These are phyloP conservation scores for Rhododendron henanense DNA, from an alignment of 148 eudicot genomes.

Conservation along the genomic window DNA sequence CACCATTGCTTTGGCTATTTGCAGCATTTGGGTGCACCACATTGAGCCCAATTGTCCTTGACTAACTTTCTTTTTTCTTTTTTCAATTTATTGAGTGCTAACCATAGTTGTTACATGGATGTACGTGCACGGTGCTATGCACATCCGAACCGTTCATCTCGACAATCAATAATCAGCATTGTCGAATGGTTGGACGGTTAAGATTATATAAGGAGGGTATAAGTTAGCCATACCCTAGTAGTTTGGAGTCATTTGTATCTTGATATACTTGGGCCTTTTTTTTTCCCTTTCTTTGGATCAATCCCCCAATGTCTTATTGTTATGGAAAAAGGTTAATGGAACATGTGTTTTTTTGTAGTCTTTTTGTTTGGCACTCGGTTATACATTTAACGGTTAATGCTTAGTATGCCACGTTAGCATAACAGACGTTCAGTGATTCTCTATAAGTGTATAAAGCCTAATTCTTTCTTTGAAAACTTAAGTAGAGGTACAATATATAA, in stretches of 20 bases:
- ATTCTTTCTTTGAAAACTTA: not conserved
- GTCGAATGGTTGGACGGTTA: too few species aligned
- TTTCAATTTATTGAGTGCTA: not conserved
- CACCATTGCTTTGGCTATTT: constrained; percentile 46
- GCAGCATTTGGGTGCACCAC: constrained; percentile 53
- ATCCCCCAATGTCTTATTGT: not conserved
- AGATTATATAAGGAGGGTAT: too few species aligned
- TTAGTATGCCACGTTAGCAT: not conserved
- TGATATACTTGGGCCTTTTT: not conserved
- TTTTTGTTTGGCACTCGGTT: not conserved
- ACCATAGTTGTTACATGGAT: not conserved
- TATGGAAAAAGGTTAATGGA: not conserved
- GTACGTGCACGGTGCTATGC: too few species aligned
- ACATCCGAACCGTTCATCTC: too few species aligned
- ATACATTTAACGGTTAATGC: not conserved
- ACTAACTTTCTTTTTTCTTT: not conserved
- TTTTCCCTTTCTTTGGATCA: not conserved
- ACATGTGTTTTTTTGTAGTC: not conserved
- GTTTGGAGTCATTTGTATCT: constrained; percentile 2
- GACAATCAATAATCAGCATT: too few species aligned
- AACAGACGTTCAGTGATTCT: not conserved
- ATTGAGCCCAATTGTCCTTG: constrained; percentile 14
- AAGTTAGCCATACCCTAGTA: not conserved
- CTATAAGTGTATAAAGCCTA: not conserved
- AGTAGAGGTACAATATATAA: not conserved